These are phyloP conservation scores for Trichocladium uniseriatum DNA, from an alignment of 495 filamentous ascomycete species.

Conservation along the genomic window DNA sequence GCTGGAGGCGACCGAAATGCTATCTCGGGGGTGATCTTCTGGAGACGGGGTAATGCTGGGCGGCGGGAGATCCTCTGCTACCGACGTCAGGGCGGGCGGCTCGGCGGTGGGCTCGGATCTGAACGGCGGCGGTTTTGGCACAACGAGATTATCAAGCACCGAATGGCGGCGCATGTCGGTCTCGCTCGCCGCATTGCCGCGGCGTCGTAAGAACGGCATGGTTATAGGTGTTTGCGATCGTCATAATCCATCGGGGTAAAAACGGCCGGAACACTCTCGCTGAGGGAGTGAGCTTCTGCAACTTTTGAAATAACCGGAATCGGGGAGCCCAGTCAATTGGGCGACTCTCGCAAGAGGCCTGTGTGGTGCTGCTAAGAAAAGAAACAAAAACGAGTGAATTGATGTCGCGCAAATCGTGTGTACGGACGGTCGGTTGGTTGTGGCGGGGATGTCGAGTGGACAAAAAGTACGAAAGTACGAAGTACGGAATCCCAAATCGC, in stretches of 20 bases:
- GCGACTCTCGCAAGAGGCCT: not conserved
- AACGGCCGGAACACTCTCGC: conserved; percentile 1
- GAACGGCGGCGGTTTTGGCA: conserved; percentile 18
- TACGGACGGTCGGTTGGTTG: not conserved
- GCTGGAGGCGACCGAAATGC: conserved; percentile 17
- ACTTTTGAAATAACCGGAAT: conserved; percentile 1
- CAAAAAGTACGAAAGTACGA: too few relatives aligned
- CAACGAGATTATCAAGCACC: conserved; percentile 26
- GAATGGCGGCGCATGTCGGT: conserved; percentile 41
- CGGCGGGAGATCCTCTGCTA: conserved; percentile 16
- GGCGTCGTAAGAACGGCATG: conserved; percentile 45
- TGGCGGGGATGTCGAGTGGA: not conserved
- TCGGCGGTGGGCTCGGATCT: conserved; percentile 17
- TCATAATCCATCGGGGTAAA: conserved; percentile 34
- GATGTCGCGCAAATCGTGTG: not conserved
- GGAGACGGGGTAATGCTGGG: conserved; percentile 4
- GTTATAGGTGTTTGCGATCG: conserved; percentile 27
- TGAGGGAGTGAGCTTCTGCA: not conserved
- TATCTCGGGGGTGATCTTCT: conserved; percentile 13
- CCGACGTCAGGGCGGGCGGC: conserved; percentile 16
- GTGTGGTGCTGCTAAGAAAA: not conserved
- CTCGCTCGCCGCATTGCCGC: conserved; percentile 42
- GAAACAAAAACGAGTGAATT: conserved; percentile 6
- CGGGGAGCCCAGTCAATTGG: not conserved
- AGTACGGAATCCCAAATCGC: not conserved